Evolutionary conservation across 345 rosid species (phyloP), one percentile per base, ranked within the genome.

Genomic region (Limnanthes douglasii): DNA sequence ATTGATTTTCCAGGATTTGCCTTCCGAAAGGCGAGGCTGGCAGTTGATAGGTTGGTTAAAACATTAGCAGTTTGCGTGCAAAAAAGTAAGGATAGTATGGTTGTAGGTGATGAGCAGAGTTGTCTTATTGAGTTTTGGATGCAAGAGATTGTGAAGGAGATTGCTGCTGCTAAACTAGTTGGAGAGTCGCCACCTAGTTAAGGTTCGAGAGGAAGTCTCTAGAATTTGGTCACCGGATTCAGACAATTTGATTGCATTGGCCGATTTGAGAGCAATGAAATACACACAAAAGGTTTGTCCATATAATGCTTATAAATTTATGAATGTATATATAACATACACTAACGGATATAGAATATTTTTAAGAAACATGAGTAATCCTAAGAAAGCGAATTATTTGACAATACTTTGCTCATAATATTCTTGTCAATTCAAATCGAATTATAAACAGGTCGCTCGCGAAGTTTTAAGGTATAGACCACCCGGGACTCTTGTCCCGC

Each of bases 401-500:
- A n/a, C n/a, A n/a, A n/a, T n/a, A n/a, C n/a, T n/a, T n/a, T n/a
- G n/a, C n/a, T n/a, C n/a, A n/a, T n/a, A n/a, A n/a, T n/a, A n/a
- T n/a, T n/a, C n/a, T n/a, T n/a, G n/a, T n/a, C n/a, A n/a, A n/a
- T n/a, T n/a, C n/a, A n/a, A n/a, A n/a, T n/a, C n/a, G n/a, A n/a
- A n/a, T n/a, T n/a, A n/a, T n/a, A n/a, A n/a, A n/a, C n/a, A n/a
- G n/a, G 97, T 86, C 36, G 97, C 93, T 27, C 97, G 88, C 25
- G 97, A 86, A 50, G 86, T 86, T 0, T 11, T 86, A 1, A 54
- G 97, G 38, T 78, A 48, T 56, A 54, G 97, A 0, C 33, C 97
- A 0, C 97, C 97, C 15, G 97, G 93, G 9, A 78, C 94, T 0
- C 25, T 82, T 51, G 94, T 86, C 29, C 93, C 94, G 1, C 97